These are phyloP conservation scores for Candida pini DNA, from an alignment of 805 yeast genomes.

Conservation along the genomic window DNA sequence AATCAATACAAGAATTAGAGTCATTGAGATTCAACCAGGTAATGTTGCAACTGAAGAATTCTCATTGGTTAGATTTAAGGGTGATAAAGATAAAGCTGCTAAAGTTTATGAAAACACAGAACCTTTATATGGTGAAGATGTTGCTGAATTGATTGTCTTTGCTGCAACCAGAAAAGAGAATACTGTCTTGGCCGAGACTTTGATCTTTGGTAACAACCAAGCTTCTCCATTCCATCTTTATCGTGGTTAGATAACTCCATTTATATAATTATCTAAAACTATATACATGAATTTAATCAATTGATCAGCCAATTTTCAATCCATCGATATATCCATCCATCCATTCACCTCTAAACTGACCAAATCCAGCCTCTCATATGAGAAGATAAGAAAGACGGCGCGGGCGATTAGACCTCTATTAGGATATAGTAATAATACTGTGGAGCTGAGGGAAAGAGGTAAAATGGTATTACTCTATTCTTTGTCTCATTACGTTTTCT, in stretches of 20 bases:
- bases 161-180: constrained; percentile 62
- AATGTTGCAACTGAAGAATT: constrained; percentile 72
- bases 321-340: too few species aligned
- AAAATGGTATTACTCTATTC: too few species aligned
- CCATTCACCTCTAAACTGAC: too few species aligned
- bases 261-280: too few species aligned
- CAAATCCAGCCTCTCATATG: too few species aligned
- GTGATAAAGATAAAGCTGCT: constrained; percentile 55
- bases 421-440: too few species aligned
- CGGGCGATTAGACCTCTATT: too few species aligned
- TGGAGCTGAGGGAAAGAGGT: too few species aligned
- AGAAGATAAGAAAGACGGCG: too few species aligned
- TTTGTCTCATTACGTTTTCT: too few species aligned
- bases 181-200: constrained; percentile 72
- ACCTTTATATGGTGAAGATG: constrained; percentile 67
- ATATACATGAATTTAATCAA: too few species aligned
- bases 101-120: constrained; percentile 61
- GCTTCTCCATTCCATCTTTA: constrained; percentile 68
- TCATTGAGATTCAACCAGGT: constrained; percentile 74
- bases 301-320: too few species aligned
- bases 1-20: constrained; percentile 50
- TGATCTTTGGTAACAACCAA: constrained; percentile 82
- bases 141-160: constrained; percentile 70
- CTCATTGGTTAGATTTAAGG: constrained; percentile 57
- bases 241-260: constrained; percentile 23